phyloP scores from a whole-genome alignment of 805 yeast genomes.

The Starmerella sp. region DNA sequence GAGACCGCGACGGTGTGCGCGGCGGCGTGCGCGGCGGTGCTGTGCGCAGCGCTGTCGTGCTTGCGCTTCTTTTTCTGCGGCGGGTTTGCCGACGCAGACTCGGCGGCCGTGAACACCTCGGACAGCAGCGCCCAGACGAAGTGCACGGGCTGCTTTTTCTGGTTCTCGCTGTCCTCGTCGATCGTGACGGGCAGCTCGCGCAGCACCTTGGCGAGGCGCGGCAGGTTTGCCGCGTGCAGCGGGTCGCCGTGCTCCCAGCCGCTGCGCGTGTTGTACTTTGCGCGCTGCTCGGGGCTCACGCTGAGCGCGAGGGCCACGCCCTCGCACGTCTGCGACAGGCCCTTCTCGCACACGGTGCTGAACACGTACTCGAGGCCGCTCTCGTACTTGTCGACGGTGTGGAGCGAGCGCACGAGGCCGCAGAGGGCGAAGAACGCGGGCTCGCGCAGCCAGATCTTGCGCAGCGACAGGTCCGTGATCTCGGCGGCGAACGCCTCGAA shows the following conservation, averaged over 20 bases:
- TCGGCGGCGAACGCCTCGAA: constrained; percentile 35
- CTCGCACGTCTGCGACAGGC: constrained; percentile 59
- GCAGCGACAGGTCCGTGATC: constrained; percentile 45
- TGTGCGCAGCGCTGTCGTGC: no score
- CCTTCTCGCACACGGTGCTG: constrained; percentile 37
- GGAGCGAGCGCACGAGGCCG: constrained; percentile 34
- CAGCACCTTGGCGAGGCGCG: constrained; percentile 48
- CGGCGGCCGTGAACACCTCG: constrained; percentile 29
- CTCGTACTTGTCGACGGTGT: neutral
- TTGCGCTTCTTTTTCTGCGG: constrained; percentile 33
- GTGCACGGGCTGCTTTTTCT: constrained; percentile 24
- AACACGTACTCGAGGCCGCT: constrained; percentile 29
- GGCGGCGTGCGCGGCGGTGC: neutral
- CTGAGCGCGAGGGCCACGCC: constrained; percentile 64
- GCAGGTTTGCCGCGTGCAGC: constrained; percentile 55
- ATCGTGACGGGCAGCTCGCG: constrained; percentile 32
- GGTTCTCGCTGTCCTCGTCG: constrained; percentile 20
- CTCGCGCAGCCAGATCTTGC: constrained; percentile 80
- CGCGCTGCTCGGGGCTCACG: constrained; percentile 31
- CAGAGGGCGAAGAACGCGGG: constrained; percentile 62
- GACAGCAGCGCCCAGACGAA: constrained; percentile 35
- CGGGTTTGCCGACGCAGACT: constrained; percentile 21
- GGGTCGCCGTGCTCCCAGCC: constrained; percentile 71
- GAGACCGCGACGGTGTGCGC: neutral
- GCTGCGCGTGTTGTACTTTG: constrained; percentile 6